phyloP scores from a whole-genome alignment of 2,329 filamentous ascomycete genomes.

The Penicillium corylophilum region DNA sequence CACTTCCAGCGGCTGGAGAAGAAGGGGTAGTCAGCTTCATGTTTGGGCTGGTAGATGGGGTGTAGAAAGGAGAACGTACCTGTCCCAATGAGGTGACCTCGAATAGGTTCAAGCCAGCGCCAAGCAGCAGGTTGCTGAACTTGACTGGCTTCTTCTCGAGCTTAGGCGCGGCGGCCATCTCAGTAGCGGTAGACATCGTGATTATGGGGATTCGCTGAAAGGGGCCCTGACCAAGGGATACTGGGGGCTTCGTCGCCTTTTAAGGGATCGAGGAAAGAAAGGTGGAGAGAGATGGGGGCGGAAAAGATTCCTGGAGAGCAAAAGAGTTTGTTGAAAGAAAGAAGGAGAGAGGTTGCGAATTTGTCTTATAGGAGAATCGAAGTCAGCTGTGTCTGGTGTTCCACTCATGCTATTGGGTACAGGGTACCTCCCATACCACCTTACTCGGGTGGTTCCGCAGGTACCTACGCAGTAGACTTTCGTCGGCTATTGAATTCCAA shows the following conservation, averaged over 20 bases:
- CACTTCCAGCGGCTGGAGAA: conserved; percentile 86
- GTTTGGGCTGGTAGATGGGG: background rate
- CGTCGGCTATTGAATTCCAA: conserved; percentile 1
- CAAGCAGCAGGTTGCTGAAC: conserved; percentile 97
- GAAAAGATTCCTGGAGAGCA: conserved; percentile 17
- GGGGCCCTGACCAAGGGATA: conserved; percentile 98
- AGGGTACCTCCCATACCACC: conserved; percentile 25
- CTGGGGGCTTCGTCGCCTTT: conserved; percentile 78
- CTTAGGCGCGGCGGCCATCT: conserved; percentile 53
- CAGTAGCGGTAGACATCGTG: conserved; percentile 50
- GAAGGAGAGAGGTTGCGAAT: conserved; percentile 13
- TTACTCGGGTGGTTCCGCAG: background rate
- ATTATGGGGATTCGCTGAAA: conserved; percentile 59
- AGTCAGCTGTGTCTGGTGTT: conserved; percentile 6
- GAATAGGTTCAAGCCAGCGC: conserved; percentile 92
- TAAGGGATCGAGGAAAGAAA: conserved; percentile 29
- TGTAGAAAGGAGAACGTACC: conserved; percentile 38
- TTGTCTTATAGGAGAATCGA: conserved; percentile 23
- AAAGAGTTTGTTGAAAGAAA: conserved; percentile 19
- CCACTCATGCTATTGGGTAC: conserved; percentile 25
- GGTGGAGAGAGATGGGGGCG: conserved; percentile 25
- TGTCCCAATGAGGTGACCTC: conserved; percentile 74
- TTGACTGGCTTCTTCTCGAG: conserved; percentile 99
- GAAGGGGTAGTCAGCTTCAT: conserved; percentile 19
- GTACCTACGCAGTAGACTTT: background rate